These are phyloP conservation scores for Erysimum cheiranthoides DNA, from an alignment of 345 rosid species.

Conservation along the genomic window DNA sequence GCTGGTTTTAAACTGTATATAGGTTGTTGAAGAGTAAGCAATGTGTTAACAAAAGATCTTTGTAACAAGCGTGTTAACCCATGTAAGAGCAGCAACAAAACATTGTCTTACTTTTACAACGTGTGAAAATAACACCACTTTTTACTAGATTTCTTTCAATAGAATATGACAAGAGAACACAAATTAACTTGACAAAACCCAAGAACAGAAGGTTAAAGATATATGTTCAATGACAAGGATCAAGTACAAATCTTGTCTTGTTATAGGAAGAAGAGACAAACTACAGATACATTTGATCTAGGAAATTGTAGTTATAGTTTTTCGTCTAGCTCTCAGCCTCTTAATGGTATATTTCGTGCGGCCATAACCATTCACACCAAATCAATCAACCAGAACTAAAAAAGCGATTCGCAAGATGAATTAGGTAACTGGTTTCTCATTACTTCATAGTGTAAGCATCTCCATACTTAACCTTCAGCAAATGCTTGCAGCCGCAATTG, in stretches of 20 bases:
- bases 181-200: conserved; percentile 16
- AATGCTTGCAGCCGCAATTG: neutral
- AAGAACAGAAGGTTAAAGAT: neutral
- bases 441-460: neutral
- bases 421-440: neutral
- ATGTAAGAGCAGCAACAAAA: conserved; percentile 37
- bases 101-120: conserved; percentile 19
- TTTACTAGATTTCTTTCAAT: neutral
- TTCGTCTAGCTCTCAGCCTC: conserved; percentile 16
- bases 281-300: neutral
- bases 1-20: conserved; percentile 43
- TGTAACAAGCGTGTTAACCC: conserved; percentile 36
- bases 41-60: conserved; percentile 43
- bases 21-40: conserved; percentile 45
- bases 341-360: neutral
- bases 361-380: neutral
- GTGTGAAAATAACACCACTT: conserved; percentile 17
- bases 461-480: neutral
- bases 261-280: neutral
- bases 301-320: conserved; percentile 5
- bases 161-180: neutral
- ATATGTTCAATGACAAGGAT: neutral
- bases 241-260: neutral
- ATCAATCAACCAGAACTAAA: neutral
- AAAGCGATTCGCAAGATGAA: neutral